Evolutionary conservation across 2,329 filamentous ascomycete species (phyloP).

Genomic region (Myriosclerotinia duriaeana): DNA sequence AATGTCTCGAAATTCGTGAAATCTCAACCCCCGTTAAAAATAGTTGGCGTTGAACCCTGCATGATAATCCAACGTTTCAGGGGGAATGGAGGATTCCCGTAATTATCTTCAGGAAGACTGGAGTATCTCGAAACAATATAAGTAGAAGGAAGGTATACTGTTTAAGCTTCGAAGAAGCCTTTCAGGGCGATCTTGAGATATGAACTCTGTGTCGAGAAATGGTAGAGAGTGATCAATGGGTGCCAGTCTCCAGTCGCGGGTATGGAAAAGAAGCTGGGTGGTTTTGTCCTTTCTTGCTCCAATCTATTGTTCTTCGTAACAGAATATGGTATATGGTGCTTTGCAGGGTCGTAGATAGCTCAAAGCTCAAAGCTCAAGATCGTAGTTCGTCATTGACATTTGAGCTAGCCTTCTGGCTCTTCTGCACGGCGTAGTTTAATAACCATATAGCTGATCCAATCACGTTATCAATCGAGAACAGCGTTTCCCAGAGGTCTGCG

Average conservation of each 20-base stretch:
- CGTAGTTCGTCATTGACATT: background rate
- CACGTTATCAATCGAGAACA: background rate
- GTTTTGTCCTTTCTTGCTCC: background rate
- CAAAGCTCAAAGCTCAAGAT: background rate
- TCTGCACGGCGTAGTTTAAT: no score
- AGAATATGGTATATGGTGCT: background rate
- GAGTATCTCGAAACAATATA: background rate
- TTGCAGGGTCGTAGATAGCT: background rate
- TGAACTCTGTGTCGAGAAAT: background rate
- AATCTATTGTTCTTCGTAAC: background rate
- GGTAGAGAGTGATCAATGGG: background rate
- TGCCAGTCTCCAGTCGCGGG: background rate
- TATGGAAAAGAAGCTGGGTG: background rate
- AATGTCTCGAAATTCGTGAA: background rate
- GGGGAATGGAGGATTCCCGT: no score
- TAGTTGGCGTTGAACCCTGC: background rate
- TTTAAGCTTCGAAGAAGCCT: background rate
- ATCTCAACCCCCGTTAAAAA: background rate
- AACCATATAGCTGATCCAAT: background rate
- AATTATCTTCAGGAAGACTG: background rate
- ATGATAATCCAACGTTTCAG: background rate
- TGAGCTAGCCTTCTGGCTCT: background rate
- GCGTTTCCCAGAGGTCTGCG: background rate
- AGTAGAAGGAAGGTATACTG: background rate
- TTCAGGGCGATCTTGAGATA: background rate